These are phyloP conservation scores for Xerocomellus amylosporus DNA, from an alignment of 768 basidiomycete species.

Conservation along the genomic window DNA sequence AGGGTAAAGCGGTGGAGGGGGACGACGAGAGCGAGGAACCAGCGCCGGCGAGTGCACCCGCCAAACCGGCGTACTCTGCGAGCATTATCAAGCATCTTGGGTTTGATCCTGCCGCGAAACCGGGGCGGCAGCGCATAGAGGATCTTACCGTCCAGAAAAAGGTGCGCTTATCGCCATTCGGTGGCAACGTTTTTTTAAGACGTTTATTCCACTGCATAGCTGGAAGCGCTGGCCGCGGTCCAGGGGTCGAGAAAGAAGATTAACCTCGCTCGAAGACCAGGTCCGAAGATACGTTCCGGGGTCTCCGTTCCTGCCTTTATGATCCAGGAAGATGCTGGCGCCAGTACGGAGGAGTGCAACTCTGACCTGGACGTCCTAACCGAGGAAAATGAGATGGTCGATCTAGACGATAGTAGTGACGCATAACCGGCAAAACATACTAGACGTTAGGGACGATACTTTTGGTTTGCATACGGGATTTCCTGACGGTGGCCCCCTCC, in stretches of 20 bases:
- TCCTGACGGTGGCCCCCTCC: background rate
- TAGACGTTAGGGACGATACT: background rate
- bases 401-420: slow-evolving; percentile 24
- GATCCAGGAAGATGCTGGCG: slow-evolving; percentile 1
- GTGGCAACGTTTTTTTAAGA: background rate
- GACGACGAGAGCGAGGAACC: slow-evolving; percentile 16
- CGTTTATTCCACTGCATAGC: slow-evolving; percentile 33
- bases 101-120: slow-evolving; percentile 70
- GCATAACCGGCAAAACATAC: background rate
- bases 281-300: slow-evolving; percentile 61
- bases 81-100: slow-evolving; percentile 68
- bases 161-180: slow-evolving; percentile 36
- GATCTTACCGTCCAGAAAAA: slow-evolving; percentile 51
- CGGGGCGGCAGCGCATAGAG: slow-evolving; percentile 42
- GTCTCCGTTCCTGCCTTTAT: slow-evolving; percentile 42
- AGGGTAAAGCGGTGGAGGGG: slow-evolving; percentile 6
- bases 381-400: slow-evolving; percentile 17
- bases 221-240: slow-evolving; percentile 53
- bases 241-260: slow-evolving; percentile 53
- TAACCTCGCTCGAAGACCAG: slow-evolving; percentile 60
- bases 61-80: slow-evolving; percentile 59
- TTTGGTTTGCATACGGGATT: background rate
- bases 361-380: slow-evolving; percentile 15
- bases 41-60: slow-evolving; percentile 13
- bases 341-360: background rate